phyloP scores from a whole-genome alignment of 2,329 filamentous ascomycete species.

The Colletotrichum viniferum region DNA sequence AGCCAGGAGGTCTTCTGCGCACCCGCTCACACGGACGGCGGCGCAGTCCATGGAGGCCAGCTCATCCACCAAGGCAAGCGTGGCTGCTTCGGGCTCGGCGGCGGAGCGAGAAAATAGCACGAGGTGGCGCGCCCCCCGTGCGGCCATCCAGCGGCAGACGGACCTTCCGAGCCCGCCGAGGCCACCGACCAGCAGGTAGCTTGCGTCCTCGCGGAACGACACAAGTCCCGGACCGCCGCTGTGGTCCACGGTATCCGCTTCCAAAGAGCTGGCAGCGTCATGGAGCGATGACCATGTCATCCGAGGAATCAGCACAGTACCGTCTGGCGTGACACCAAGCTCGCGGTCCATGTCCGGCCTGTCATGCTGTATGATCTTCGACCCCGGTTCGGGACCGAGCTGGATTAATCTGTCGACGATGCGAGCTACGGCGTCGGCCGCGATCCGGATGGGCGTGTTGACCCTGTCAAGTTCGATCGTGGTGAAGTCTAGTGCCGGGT shows the following conservation, averaged over 20 bases:
- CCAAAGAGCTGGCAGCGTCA: not conserved
- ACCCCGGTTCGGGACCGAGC: not conserved
- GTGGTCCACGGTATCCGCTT: not conserved
- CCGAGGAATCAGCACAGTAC: not conserved
- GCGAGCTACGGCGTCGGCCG: not conserved
- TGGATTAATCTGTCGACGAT: not conserved
- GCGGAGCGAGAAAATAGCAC: constrained; percentile 53
- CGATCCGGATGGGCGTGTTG: not conserved
- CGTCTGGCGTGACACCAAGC: not conserved
- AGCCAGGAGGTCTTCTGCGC: constrained; percentile 28
- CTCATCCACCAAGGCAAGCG: constrained; percentile 14
- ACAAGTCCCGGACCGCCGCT: not conserved
- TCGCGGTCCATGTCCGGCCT: not conserved
- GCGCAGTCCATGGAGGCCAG: not conserved
- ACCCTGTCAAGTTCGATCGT: constrained; percentile 31
- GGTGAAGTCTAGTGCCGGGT: constrained; percentile 25
- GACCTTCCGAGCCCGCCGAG: constrained; percentile 56
- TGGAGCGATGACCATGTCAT: not conserved
- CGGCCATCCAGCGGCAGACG: constrained; percentile 52
- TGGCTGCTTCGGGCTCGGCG: not conserved
- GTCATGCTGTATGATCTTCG: not conserved
- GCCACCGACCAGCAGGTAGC: constrained; percentile 57
- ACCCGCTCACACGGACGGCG: constrained; percentile 19
- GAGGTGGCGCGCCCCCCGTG: constrained; percentile 50
- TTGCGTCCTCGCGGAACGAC: constrained; percentile 45